Evolutionary conservation across 2,329 filamentous ascomycete genomes (phyloP), one percentile per base, ranked within the genome.

Genomic region (Penicillium sp.): DNA sequence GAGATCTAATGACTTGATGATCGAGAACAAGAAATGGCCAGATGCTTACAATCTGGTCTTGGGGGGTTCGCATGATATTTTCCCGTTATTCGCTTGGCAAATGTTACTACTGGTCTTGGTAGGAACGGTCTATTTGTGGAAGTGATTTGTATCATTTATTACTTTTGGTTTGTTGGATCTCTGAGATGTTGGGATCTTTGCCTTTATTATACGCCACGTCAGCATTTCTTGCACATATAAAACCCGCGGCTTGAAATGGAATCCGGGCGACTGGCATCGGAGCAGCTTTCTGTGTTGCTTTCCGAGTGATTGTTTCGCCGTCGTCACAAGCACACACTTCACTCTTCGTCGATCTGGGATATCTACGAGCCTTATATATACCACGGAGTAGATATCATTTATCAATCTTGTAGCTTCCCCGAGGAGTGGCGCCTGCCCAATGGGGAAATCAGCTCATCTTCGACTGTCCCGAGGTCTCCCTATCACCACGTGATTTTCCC

Each of bases 401-500:
- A 33, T 12, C 8, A 10, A 24, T 10, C 15, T 22, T 10, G n/a
- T 53, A 49, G 24, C 44, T 54, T 55, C 51, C 37, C 50, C 58
- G 61, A 55, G 53, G 53, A 55, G 40, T 55, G 24, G 26, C 45
- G 45, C 50, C n/a, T 55, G 9, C 57, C 58, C 26, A 57, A 62
- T 63, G 47, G 59, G 64, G 58, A 58, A 64, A 66, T 24, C 22
- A 63, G 64, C 69, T 66, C 22, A 2, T 19, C 15, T 4, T 12
- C 8, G 26, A 30, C 6, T 28, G 7, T 17, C 24, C 45, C 45
- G 45, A 24, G 65, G 59, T 61, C 66, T 62, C 35, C 73, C 71
- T 78, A 78, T 78, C 75, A 28, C 24, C 74, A 78, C 72, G 74
- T 78, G 75, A 78, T 67, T 78, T 78, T 77, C 44, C 75, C 75